Base-by-base conservation (phyloP, 768 basidiomycete species). In the Suillus spraguei region DNA sequence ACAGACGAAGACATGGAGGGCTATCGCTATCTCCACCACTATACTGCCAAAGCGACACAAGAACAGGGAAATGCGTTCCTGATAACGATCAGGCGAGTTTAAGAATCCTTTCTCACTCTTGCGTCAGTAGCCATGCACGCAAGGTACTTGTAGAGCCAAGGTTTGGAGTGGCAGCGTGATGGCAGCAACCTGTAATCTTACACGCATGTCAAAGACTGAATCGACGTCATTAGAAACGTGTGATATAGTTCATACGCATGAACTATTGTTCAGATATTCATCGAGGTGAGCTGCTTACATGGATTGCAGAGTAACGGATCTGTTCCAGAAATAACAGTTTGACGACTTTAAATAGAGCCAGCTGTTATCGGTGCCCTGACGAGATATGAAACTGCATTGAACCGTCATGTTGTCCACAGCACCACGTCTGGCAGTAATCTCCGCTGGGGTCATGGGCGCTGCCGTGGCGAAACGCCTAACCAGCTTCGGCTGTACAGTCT, bases 391-490 rank as follows among this genome's bases (percentile, higher is more conserved):
- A 38, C 24, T 56, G 17, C 16, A 41, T 20, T 41, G 38, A 46
- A 49, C 62, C 2, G 61, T 38, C 62, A 70, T 76, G 71, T 60
- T 39, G 10, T 22, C 63, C 22, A 13, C 28, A 24, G 50, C 69
- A 61, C 71, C 71, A 64, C 74, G 69, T 38, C 72, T 87, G 60
- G 82, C 81, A 36, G 74, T 87, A 24, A 74, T 88, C 63, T 81
- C 85, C 39, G 80, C 85, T 10, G 86, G 87, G 20, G 81, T 79
- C 3, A 89, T 87, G 88, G 87, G 86, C 33, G 75, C 85, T 6
- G 86, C 78, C 22, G 81, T 89, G 36, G 87, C 79, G 20, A 78
- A 72, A 38, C 80, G 78, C 33, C 76, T 88, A 41, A 77, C 78
- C 2, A 67, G 74, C 24, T 75, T 78, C n/a, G 83, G 85, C 33